A percentile compares a stretch with the other conserved stretches of the same genome.
Conservation (phyloP, 2,329 filamentous ascomycete genomes). For the Trichoderma sp. region DNA sequence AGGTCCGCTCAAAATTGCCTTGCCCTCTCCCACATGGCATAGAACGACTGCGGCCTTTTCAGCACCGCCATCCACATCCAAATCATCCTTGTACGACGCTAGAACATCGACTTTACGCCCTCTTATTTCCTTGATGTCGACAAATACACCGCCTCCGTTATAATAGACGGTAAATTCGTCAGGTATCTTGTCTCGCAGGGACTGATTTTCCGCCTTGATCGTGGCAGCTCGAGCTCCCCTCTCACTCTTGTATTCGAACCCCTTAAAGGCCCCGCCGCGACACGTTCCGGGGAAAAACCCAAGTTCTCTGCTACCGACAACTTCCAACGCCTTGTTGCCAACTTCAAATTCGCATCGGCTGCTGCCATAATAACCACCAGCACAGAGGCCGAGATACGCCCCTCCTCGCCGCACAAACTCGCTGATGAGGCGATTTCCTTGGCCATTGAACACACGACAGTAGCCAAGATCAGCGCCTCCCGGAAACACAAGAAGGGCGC, state of each 20-base stretch:
- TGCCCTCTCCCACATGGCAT: slow-evolving; percentile 77
- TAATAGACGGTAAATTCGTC: slow-evolving; percentile 75
- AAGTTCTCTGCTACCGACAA: slow-evolving; percentile 80
- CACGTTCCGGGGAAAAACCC: slow-evolving; percentile 85
- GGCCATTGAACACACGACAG: slow-evolving; percentile 80
- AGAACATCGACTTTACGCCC: slow-evolving; percentile 72
- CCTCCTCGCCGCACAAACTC: slow-evolving; percentile 86
- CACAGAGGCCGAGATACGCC: slow-evolving; percentile 85
- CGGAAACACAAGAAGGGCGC: slow-evolving; percentile 85
- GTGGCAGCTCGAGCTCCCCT: slow-evolving; percentile 71
- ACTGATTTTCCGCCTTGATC: slow-evolving; percentile 60
- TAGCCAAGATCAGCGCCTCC: slow-evolving; percentile 94
- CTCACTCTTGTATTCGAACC: slow-evolving; percentile 89
- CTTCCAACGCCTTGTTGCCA: slow-evolving; percentile 72
- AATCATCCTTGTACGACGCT: slow-evolving; percentile 70
- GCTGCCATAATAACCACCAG: slow-evolving; percentile 88
- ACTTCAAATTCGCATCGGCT: slow-evolving; percentile 87
- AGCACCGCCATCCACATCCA: slow-evolving; percentile 73
- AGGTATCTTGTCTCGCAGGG: slow-evolving; percentile 55
- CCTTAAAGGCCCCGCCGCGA: slow-evolving; percentile 79
- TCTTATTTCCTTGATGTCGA: slow-evolving; percentile 64
- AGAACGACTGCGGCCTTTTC: slow-evolving; percentile 77
- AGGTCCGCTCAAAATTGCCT: slow-evolving; percentile 75
- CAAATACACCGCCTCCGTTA: slow-evolving; percentile 92
- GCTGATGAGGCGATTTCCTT: slow-evolving; percentile 78